phyloP scores from a whole-genome alignment of 176 grass and related monocot species.

The Urochloa ruziziensis region DNA sequence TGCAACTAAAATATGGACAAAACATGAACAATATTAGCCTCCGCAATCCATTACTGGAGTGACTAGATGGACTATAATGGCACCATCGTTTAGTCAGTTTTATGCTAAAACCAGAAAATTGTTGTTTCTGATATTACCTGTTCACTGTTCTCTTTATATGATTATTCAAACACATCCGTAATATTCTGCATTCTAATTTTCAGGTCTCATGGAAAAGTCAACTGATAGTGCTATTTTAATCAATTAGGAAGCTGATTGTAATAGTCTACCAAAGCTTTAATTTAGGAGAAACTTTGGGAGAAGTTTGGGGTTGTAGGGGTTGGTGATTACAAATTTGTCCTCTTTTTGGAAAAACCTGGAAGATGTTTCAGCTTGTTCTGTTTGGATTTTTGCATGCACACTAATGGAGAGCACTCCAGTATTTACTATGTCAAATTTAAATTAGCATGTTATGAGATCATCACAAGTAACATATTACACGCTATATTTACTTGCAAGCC shows the following conservation, averaged over 20 bases:
- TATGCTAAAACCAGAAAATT: background rate
- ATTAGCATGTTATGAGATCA: background rate
- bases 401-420: background rate
- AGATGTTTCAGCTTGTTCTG: background rate
- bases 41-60: background rate
- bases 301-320: background rate
- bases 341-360: background rate
- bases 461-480: background rate
- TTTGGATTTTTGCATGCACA: background rate
- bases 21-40: background rate
- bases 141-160: background rate
- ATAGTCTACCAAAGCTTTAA: background rate
- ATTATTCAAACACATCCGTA: background rate
- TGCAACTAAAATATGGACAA: background rate
- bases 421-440: background rate
- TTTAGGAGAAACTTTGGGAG: background rate
- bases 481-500: too few relatives aligned
- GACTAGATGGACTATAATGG: background rate
- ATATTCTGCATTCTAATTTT: background rate
- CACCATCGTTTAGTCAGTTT: background rate
- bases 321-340: background rate
- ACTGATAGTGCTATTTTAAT: background rate
- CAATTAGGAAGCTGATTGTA: background rate
- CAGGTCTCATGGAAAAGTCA: background rate
- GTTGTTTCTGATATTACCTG: background rate